Evolutionary conservation across 2,329 filamentous ascomycete genomes (phyloP).

Genomic region (Drechslera avenae): DNA sequence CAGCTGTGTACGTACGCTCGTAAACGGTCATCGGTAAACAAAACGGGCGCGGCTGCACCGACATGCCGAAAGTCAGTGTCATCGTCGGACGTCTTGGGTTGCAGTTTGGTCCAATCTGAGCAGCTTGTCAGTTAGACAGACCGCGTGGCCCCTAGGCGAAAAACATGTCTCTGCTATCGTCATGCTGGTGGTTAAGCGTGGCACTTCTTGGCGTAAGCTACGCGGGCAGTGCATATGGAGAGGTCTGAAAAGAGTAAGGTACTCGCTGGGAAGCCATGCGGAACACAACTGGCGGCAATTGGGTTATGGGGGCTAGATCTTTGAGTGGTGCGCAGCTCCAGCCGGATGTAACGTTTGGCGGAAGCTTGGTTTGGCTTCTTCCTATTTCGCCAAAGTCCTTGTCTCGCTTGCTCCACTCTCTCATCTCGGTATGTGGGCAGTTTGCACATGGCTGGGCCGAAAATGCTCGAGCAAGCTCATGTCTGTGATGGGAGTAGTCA

Average conservation of each 20-base stretch:
- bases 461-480: neutral
- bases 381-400: too few species aligned
- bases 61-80: too few species aligned
- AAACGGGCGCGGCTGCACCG: too few species aligned
- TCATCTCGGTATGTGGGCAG: too few species aligned
- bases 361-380: too few species aligned
- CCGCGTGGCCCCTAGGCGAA: neutral
- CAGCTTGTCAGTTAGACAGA: neutral
- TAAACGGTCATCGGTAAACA: too few species aligned
- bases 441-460: neutral
- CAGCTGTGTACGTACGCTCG: neutral
- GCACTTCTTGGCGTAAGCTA: conserved; percentile 4
- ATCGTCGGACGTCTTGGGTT: neutral
- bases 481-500: neutral
- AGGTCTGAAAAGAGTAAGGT: conserved; percentile 1
- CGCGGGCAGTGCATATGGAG: conserved; percentile 1
- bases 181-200: neutral
- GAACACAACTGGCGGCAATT: neutral
- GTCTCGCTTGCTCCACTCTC: too few species aligned
- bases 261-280: neutral
- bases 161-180: neutral
- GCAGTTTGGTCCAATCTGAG: neutral
- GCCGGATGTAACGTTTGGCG: neutral
- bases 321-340: neutral
- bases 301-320: neutral